Evolutionary conservation across 1,284 basidiomycete genomes (phyloP).

Genomic region (Apiotrichum domesticum): DNA sequence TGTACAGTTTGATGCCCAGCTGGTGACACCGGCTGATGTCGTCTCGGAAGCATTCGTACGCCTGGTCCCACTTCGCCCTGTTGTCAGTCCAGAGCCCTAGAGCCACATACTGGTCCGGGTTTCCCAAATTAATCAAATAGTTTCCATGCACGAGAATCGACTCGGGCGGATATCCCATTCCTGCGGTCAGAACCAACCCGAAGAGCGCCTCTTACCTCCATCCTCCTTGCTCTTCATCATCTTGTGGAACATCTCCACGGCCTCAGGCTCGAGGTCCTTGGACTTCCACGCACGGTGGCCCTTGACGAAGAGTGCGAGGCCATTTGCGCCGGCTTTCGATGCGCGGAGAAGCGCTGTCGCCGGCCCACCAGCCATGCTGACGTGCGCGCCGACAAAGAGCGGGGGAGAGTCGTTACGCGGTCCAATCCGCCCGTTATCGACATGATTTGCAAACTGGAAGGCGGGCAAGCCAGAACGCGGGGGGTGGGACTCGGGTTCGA

Average conservation of each 20-base stretch:
- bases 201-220: slow-evolving; percentile 27
- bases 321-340: slow-evolving; percentile 65
- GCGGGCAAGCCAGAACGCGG: slow-evolving; percentile 33
- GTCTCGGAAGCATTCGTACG: slow-evolving; percentile 74
- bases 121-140: slow-evolving; percentile 79
- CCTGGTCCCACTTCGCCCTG: slow-evolving; percentile 67
- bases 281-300: slow-evolving; percentile 74
- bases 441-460: slow-evolving; percentile 16
- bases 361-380: slow-evolving; percentile 70
- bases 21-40: slow-evolving; percentile 74
- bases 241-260: slow-evolving; percentile 55
- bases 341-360: slow-evolving; percentile 69
- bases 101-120: slow-evolving; percentile 60
- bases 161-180: slow-evolving; percentile 55
- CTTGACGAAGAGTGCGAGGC: slow-evolving; percentile 78
- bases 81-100: background rate
- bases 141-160: slow-evolving; percentile 73
- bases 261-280: slow-evolving; percentile 54
- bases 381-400: slow-evolving; percentile 64
- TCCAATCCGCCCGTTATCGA: slow-evolving; percentile 20
- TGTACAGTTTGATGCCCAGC: slow-evolving; percentile 68
- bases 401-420: slow-evolving; percentile 18
- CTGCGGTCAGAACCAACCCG: slow-evolving; percentile 9
- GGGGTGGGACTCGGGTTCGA: slow-evolving; percentile 36
- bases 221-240: slow-evolving; percentile 49